These are phyloP conservation scores for Zostera marina DNA, from an alignment of 116 monocot genomes.

Conservation along the genomic window DNA sequence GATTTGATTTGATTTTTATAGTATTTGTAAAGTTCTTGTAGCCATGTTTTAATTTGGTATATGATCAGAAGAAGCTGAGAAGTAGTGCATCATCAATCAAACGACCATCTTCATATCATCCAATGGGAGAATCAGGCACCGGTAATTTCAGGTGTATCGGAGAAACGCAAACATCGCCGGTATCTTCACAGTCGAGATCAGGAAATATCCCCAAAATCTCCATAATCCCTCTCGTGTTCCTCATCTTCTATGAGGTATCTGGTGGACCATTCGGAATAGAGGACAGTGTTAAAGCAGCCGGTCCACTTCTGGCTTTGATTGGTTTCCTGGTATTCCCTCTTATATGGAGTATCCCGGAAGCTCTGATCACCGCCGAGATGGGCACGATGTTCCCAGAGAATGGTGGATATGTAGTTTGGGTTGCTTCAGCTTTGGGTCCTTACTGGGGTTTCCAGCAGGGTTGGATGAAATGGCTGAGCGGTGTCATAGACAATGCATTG, in stretches of 20 bases:
- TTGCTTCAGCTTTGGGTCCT: conserved; percentile 54
- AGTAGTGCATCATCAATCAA: no score
- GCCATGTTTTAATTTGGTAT: no score
- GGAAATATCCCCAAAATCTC: conserved; percentile 28
- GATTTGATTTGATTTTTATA: no score
- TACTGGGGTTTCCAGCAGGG: conserved; percentile 89
- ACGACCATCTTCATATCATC: not conserved
- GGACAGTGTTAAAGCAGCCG: conserved; percentile 62
- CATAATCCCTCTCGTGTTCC: conserved; percentile 37
- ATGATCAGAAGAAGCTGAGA: no score
- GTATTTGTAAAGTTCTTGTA: no score
- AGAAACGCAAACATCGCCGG: conserved; percentile 2
- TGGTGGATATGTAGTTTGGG: conserved; percentile 80
- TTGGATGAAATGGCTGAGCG: conserved; percentile 86
- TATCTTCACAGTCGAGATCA: not conserved
- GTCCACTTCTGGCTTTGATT: conserved; percentile 54
- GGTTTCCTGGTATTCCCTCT: conserved; percentile 70
- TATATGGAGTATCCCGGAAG: conserved; percentile 85
- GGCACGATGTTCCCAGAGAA: conserved; percentile 86
- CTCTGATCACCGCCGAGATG: conserved; percentile 71
- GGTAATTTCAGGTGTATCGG: conserved; percentile 9
- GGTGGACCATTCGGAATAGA: conserved; percentile 66
- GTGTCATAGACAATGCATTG: conserved; percentile 64
- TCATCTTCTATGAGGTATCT: conserved; percentile 66
- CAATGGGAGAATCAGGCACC: conserved; percentile 20